Percentiles rank a stretch among this genome's conserved stretches.
These are phyloP conservation scores for Xylaria curta DNA, from an alignment of 495 filamentous ascomycete genomes.

Conservation along the genomic window DNA sequence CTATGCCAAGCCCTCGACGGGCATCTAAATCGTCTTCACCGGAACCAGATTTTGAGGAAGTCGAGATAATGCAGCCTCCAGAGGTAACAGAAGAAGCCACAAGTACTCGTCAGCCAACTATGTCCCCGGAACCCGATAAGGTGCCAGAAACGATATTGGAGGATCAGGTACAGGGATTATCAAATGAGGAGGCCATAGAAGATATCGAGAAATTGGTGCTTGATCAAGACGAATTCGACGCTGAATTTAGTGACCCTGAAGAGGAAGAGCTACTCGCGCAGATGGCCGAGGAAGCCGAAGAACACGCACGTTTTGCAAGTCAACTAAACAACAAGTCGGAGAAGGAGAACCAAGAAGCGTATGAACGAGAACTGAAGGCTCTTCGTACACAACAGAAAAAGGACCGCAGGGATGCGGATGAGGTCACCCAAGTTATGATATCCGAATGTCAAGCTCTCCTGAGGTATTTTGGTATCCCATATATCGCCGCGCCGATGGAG, in stretches of 20 bases:
- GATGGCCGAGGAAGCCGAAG: constrained; percentile 86
- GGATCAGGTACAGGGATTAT: constrained; percentile 9
- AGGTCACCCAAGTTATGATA: constrained; percentile 93
- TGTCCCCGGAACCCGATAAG: constrained; percentile 62
- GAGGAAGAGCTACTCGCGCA: constrained; percentile 87
- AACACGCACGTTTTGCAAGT: constrained; percentile 90
- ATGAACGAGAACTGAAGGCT: constrained; percentile 84
- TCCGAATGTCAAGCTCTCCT: constrained; percentile 92
- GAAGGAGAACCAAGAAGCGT: constrained; percentile 71
- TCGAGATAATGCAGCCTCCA: constrained; percentile 34
- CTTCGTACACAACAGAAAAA: constrained; percentile 94
- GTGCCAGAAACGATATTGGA: constrained; percentile 36
- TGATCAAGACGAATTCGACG: constrained; percentile 51
- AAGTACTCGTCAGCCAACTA: neutral
- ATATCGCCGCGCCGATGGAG: constrained; percentile 98
- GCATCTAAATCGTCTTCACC: constrained; percentile 30
- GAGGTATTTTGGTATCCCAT: constrained; percentile 88
- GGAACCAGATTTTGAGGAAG: constrained; percentile 44
- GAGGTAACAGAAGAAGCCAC: constrained; percentile 30
- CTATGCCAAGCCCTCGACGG: constrained; percentile 11
- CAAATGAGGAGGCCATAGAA: constrained; percentile 32
- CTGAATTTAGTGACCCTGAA: constrained; percentile 79
- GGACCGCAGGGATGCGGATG: constrained; percentile 92
- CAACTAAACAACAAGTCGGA: constrained; percentile 74
- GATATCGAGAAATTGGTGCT: constrained; percentile 32